These are phyloP conservation scores for Hibiscus tridactylites DNA, from an alignment of 345 rosid species.

Conservation along the genomic window DNA sequence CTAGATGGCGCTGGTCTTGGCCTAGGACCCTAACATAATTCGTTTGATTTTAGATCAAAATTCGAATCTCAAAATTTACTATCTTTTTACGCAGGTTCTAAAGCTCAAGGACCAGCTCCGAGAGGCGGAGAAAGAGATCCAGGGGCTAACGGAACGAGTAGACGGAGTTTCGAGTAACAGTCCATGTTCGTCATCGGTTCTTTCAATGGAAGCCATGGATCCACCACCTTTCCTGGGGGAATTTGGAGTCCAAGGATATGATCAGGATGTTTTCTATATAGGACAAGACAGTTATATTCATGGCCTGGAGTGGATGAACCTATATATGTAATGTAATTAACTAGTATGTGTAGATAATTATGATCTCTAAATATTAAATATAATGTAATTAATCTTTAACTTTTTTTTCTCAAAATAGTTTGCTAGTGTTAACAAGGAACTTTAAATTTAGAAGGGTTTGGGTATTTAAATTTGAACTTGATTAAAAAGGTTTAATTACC, in stretches of 20 bases:
- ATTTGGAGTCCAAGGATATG: slow-evolving; percentile 34
- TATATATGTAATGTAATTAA: slow-evolving; percentile 21
- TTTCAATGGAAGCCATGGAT: slow-evolving; percentile 34
- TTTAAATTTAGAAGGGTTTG: not conserved
- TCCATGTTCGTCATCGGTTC: slow-evolving; percentile 39
- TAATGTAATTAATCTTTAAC: slow-evolving; percentile 9
- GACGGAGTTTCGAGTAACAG: slow-evolving; percentile 44
- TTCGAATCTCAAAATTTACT: not conserved
- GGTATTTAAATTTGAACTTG: not conserved
- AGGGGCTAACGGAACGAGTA: slow-evolving; percentile 30
- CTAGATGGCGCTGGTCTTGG: too few relatives aligned
- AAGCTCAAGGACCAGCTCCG: slow-evolving; percentile 40
- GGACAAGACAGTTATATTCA: slow-evolving; percentile 28
- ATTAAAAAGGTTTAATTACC: not conserved
- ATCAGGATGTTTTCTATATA: slow-evolving; percentile 32
- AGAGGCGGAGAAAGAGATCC: slow-evolving; percentile 48
- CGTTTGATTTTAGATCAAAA: not conserved
- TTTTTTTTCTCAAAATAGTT: not conserved
- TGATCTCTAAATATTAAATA: not conserved
- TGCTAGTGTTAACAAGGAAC: not conserved
- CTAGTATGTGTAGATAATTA: slow-evolving; percentile 4
- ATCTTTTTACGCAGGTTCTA: slow-evolving; percentile 30
- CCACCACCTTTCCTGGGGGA: slow-evolving; percentile 36
- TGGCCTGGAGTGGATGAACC: slow-evolving; percentile 54
- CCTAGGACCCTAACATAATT: too few relatives aligned